phyloP scores from a whole-genome alignment of 139 green algal genomes.

The Coelastrella sp. region DNA sequence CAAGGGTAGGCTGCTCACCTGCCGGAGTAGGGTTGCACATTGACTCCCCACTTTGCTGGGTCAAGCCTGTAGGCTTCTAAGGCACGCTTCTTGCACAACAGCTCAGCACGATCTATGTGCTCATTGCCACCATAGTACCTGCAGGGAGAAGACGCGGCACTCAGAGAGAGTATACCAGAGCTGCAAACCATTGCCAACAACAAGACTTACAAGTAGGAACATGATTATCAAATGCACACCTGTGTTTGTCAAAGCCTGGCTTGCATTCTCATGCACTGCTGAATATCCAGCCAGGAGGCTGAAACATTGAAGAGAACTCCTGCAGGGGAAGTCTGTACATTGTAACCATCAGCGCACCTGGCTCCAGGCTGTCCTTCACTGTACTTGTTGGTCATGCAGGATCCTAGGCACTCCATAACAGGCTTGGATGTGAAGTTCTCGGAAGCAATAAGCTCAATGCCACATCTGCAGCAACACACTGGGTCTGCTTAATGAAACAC shows the following conservation, averaged over 20 bases:
- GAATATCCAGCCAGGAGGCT: not conserved
- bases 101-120: conserved; percentile 85
- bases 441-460: conserved; percentile 98
- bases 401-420: conserved; percentile 96
- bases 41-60: conserved; percentile 93
- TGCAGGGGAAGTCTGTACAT: too few relatives aligned
- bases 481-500: too few relatives aligned
- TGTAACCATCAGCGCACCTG: conserved; percentile 37
- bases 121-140: conserved; percentile 98
- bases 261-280: not conserved
- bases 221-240: too few relatives aligned
- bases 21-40: conserved; percentile 97
- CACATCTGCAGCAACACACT: conserved; percentile 75
- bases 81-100: conserved; percentile 85
- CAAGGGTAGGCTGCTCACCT: conserved; percentile 61
- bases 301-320: too few relatives aligned
- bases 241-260: too few relatives aligned
- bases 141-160: not conserved
- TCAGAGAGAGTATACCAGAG: not conserved
- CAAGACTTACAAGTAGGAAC: too few relatives aligned
- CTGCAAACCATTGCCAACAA: too few relatives aligned
- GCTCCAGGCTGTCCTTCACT: conserved; percentile 94
- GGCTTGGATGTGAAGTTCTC: conserved; percentile 97
- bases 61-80: conserved; percentile 91
- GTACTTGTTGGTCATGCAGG: conserved; percentile 99